A percentile compares a stretch with the other conserved stretches of the same genome.
These are phyloP conservation scores for Sphaerobolus stellatus DNA, from an alignment of 1,284 basidiomycete species.

Conservation along the genomic window DNA sequence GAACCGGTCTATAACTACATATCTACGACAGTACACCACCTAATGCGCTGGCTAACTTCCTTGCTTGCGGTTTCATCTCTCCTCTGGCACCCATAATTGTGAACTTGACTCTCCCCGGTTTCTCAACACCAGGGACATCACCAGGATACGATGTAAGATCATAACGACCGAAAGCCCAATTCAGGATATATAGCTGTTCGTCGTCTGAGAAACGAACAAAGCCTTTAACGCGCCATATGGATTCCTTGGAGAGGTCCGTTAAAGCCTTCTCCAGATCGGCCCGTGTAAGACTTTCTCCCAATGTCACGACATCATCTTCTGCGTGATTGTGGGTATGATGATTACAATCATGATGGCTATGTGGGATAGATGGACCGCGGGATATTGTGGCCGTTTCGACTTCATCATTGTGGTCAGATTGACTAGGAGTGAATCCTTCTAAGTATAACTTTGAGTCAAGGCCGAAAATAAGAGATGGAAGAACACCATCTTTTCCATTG, in stretches of 20 bases:
- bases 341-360: conserved; percentile 33
- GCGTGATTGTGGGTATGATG: conserved; percentile 18
- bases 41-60: conserved; percentile 55
- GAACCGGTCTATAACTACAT: neutral
- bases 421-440: conserved; percentile 25
- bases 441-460: conserved; percentile 76
- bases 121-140: conserved; percentile 25
- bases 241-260: conserved; percentile 58
- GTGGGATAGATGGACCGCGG: conserved; percentile 35
- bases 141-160: conserved; percentile 55
- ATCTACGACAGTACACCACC: conserved; percentile 38
- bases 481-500: conserved; percentile 61
- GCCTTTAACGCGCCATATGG: conserved; percentile 79
- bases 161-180: conserved; percentile 88
- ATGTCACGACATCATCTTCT: neutral
- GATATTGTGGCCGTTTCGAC: conserved; percentile 75
- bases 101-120: conserved; percentile 48
- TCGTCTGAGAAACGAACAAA: conserved; percentile 56
- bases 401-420: conserved; percentile 66
- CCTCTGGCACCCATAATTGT: conserved; percentile 89
- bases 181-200: conserved; percentile 58
- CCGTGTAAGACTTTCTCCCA: conserved; percentile 25
- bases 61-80: conserved; percentile 63
- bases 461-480: conserved; percentile 79
- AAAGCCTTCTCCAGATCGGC: conserved; percentile 47